These are phyloP conservation scores for Citrus trifoliata DNA, from an alignment of 345 rosid genomes.

Conservation along the genomic window DNA sequence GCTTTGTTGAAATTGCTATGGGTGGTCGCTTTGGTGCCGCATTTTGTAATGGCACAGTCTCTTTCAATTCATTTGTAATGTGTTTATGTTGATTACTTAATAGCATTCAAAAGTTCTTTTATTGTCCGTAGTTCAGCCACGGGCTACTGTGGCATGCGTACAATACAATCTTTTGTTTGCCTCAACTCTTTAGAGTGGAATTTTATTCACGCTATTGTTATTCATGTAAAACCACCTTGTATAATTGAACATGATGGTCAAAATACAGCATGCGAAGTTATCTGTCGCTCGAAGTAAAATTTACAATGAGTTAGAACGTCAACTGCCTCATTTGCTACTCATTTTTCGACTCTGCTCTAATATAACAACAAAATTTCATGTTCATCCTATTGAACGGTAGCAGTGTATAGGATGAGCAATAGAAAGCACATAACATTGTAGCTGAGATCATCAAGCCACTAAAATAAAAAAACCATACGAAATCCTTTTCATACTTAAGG, in stretches of 20 bases:
- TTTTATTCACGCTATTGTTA: not conserved
- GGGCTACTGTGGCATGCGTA: not conserved
- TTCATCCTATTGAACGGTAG: not conserved
- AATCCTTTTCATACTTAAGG: not conserved
- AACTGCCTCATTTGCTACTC: not conserved
- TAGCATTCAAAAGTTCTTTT: not conserved
- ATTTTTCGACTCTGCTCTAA: not conserved
- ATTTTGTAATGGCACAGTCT: constrained; percentile 23
- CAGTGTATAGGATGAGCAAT: not conserved
- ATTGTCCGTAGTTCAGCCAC: not conserved
- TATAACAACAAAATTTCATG: not conserved
- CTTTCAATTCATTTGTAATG: constrained; percentile 14
- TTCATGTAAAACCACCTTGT: not conserved
- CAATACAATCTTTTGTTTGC: not conserved
- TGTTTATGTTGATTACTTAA: constrained; percentile 5
- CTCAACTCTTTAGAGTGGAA: too few relatives aligned
- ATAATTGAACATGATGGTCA: too few relatives aligned
- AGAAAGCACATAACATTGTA: not conserved
- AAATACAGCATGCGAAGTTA: too few relatives aligned
- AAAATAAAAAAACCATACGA: too few relatives aligned
- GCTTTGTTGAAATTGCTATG: not conserved
- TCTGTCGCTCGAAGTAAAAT: too few relatives aligned
- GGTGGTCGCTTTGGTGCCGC: constrained; percentile 16
- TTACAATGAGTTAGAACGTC: too few relatives aligned
- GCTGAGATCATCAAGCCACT: not conserved